Evolutionary conservation across 2,329 filamentous ascomycete genomes (phyloP).

Genomic region (Biscogniauxia mediterranea): DNA sequence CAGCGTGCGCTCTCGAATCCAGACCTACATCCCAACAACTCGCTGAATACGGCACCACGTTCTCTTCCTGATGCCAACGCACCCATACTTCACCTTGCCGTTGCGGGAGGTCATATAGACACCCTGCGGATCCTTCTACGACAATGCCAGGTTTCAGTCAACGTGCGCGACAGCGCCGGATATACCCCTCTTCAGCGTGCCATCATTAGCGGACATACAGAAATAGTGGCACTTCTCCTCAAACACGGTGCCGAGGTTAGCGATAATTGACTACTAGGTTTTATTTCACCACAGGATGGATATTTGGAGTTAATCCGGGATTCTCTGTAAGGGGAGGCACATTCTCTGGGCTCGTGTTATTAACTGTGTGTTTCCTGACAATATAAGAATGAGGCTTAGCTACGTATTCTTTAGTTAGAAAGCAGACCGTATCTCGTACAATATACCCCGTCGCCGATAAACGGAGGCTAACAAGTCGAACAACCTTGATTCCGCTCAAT

Average conservation of each 20-base stretch:
- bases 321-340: neutral
- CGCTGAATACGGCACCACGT: conserved; percentile 9
- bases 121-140: conserved; percentile 25
- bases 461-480: neutral
- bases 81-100: conserved; percentile 24
- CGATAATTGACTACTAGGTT: conserved; percentile 15
- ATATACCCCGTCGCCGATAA: neutral
- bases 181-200: conserved; percentile 26
- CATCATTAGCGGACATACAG: conserved; percentile 25
- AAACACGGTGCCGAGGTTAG: conserved; percentile 22
- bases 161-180: conserved; percentile 22
- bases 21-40: neutral
- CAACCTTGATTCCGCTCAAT: neutral
- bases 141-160: conserved; percentile 23
- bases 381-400: neutral
- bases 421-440: neutral
- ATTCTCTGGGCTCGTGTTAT: neutral
- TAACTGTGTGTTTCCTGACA: neutral
- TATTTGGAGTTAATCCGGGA: too few relatives aligned
- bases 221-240: conserved; percentile 24
- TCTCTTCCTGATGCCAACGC: conserved; percentile 21
- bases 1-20: conserved; percentile 1
- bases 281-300: neutral
- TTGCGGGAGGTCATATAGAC: conserved; percentile 25
- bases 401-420: neutral